Evolutionary conservation across 163 green algal genomes (phyloP).

Genomic region (Scenedesmus sp.): DNA sequence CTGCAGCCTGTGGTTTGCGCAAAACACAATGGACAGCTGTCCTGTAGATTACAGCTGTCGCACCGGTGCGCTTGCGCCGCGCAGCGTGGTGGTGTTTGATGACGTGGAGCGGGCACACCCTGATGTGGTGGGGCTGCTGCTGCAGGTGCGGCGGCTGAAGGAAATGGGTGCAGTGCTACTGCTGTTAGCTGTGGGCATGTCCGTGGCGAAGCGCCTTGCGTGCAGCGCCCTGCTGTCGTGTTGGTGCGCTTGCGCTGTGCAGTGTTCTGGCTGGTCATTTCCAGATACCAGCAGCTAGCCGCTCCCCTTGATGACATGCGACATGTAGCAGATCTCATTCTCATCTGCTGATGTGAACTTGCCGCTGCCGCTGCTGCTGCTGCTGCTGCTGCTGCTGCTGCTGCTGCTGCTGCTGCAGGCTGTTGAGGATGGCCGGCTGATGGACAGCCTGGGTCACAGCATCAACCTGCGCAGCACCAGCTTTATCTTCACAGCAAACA

Average conservation of each 20-base stretch:
- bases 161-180: neutral
- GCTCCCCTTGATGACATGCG: no score
- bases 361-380: no score
- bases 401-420: conserved; percentile 43
- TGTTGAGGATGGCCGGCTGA: conserved; percentile 58
- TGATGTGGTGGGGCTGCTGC: conserved; percentile 64
- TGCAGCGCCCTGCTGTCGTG: neutral
- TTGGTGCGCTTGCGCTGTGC: no score
- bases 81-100: conserved; percentile 52
- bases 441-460: conserved; percentile 60
- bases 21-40: no score
- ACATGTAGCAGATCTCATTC: no score
- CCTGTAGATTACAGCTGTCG: no score
- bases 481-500: conserved; percentile 66
- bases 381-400: neutral
- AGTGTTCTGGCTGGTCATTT: no score
- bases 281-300: no score
- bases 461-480: conserved; percentile 59
- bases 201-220: neutral
- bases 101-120: conserved; percentile 67
- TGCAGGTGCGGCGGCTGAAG: conserved; percentile 52
- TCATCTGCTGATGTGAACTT: no score
- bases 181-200: neutral
- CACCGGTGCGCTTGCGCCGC: no score
- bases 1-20: no score